phyloP scores from a whole-genome alignment of 768 basidiomycete species.

The Lactarius quietus region DNA sequence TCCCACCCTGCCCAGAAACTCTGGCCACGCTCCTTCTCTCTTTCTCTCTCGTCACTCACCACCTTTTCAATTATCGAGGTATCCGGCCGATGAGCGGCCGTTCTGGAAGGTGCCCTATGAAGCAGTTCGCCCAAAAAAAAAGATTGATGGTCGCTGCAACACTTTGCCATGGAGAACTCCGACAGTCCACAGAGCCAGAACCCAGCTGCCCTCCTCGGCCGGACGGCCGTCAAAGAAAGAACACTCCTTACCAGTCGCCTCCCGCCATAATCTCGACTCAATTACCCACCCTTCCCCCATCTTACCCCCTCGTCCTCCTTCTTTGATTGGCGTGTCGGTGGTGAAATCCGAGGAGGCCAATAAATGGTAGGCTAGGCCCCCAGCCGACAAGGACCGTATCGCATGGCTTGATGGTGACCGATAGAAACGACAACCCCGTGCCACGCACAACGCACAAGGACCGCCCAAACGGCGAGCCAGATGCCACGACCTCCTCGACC shows the following conservation, averaged over 20 bases:
- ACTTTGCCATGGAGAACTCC: not conserved
- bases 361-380: not conserved
- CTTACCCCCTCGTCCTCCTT: not conserved
- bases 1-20: not conserved
- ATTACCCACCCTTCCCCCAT: not conserved
- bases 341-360: not conserved
- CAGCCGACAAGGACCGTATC: not conserved
- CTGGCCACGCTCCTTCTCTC: not conserved
- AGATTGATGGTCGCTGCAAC: not conserved
- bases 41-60: constrained; percentile 4
- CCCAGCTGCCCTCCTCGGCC: not conserved
- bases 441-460: not conserved
- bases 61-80: constrained; percentile 7
- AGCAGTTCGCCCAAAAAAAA: not conserved
- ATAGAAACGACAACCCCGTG: not conserved
- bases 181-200: not conserved
- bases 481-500: not conserved
- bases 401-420: not conserved
- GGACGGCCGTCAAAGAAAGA: not conserved
- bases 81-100: constrained; percentile 12
- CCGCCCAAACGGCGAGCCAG: not conserved
- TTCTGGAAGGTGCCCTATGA: constrained; percentile 1
- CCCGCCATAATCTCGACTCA: not conserved
- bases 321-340: too few species aligned
- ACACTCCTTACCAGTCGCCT: not conserved